Percentiles rank a stretch among this genome's conserved stretches.
Conservation (phyloP, 352 stramenopile species). For the Phytophthora pisi region DNA sequence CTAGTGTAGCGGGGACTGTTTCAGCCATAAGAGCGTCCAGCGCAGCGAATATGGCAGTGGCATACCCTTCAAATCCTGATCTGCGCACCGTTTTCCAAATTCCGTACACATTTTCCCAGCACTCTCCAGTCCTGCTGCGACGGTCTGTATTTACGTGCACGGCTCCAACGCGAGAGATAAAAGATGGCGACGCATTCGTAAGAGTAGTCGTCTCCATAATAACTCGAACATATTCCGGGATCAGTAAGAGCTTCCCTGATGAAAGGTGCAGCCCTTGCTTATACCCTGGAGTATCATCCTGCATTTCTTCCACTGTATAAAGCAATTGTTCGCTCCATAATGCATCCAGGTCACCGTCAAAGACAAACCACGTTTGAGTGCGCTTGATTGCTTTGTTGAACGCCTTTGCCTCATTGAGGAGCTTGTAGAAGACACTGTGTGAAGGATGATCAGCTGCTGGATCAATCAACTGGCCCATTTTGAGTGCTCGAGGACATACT, state of each 20-base stretch:
- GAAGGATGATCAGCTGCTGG: slow-evolving; percentile 17
- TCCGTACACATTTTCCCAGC: slow-evolving; percentile 38
- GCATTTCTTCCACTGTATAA: slow-evolving; percentile 32
- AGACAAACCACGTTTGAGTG: slow-evolving; percentile 62
- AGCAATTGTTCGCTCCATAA: slow-evolving; percentile 62
- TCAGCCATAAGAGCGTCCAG: slow-evolving; percentile 53
- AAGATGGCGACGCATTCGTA: slow-evolving; percentile 53
- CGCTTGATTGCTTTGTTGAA: slow-evolving; percentile 13
- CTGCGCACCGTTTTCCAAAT: slow-evolving; percentile 51
- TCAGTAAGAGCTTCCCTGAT: slow-evolving; percentile 41
- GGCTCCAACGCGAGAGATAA: slow-evolving; percentile 51
- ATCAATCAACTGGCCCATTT: slow-evolving; percentile 39
- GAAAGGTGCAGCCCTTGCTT: slow-evolving; percentile 41
- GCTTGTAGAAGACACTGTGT: slow-evolving; percentile 42
- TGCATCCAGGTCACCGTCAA: slow-evolving; percentile 63
- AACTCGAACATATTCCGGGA: slow-evolving; percentile 47
- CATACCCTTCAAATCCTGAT: slow-evolving; percentile 35
- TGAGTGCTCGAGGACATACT: slow-evolving; percentile 50
- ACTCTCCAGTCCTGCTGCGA: slow-evolving; percentile 17
- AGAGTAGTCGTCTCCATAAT: slow-evolving; percentile 64
- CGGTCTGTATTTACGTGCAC: slow-evolving; percentile 38
- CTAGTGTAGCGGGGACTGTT: slow-evolving; percentile 44
- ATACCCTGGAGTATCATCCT: slow-evolving; percentile 15
- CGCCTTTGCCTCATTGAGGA: slow-evolving; percentile 58
- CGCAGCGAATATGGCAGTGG: slow-evolving; percentile 43